These are phyloP conservation scores for Kurtzmaniella quercitrusa DNA, from an alignment of 1,139 yeast genomes.

Conservation along the genomic window DNA sequence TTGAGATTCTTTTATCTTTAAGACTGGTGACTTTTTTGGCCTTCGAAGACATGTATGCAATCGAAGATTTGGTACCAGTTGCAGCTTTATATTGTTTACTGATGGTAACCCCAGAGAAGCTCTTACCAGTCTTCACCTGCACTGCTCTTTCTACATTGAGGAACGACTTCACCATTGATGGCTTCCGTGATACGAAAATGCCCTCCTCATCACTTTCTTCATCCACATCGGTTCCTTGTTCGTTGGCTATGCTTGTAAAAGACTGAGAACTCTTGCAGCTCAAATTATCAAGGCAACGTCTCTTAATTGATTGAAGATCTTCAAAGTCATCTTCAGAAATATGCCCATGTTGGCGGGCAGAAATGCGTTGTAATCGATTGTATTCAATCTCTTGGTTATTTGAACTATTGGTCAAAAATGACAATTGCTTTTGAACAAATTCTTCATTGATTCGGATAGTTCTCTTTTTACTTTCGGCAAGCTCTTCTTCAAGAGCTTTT, in stretches of 20 bases:
- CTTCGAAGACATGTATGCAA: constrained; percentile 43
- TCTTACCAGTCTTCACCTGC: constrained; percentile 31
- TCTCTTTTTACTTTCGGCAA: constrained; percentile 14
- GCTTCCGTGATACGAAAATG: constrained; percentile 37
- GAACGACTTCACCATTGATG: constrained; percentile 49
- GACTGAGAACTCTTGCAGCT: constrained; percentile 14
- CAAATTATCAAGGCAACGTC: constrained; percentile 38
- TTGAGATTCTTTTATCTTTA: constrained; percentile 27
- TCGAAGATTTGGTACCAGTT: constrained; percentile 55
- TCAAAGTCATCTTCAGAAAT: constrained; percentile 32
- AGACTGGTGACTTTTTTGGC: constrained; percentile 20
- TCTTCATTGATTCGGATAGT: constrained; percentile 42
- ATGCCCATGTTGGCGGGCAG: constrained; percentile 36
- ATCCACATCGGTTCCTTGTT: constrained; percentile 9
- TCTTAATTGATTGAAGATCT: constrained; percentile 47
- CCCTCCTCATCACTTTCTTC: constrained; percentile 30
- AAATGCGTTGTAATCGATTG: constrained; percentile 27
- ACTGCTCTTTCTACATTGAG: constrained; percentile 32
- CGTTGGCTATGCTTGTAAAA: constrained; percentile 10
- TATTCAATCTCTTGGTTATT: constrained; percentile 28
- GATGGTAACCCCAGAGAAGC: constrained; percentile 51
- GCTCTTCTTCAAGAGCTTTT: constrained; percentile 15
- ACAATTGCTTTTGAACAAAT: constrained; percentile 59
- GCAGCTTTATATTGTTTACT: constrained; percentile 55
- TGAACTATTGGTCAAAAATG: constrained; percentile 49